Evolutionary conservation across 2,329 filamentous ascomycete species (phyloP), one percentile per base, ranked within the genome.

Genomic region (Piedraia hortae): DNA sequence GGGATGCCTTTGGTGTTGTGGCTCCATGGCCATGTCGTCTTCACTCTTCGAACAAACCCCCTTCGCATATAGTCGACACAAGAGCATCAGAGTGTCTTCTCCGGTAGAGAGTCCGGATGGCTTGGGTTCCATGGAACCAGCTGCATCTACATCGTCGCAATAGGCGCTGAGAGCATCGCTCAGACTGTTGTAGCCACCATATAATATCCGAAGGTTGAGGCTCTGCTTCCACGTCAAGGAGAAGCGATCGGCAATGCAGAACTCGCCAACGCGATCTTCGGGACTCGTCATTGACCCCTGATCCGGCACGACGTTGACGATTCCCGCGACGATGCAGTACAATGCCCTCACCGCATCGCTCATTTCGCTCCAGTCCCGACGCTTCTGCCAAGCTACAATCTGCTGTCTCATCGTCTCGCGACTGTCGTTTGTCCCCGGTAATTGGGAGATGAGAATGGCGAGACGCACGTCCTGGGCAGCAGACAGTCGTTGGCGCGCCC

Each of bases 151-250:
- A 34, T 90, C 78, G 24, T 66, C 53, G 28, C 64, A 54, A 44
- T 78, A 97, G 13, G 59, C 58, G 19, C 54, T 46, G 4, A 97
- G 67, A 3, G 80, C 80, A 20, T 56, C 51, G 21, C 68, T 62
- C 19, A 91, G 55, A 17, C 65, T 55, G 15, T 60, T 52, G 2
- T 61, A 55, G 18, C 66, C 72, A 19, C 67, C 68, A 42, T 90
- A 97, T 73, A 78, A 93, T 2, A 97, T 54, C 19, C 80, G 66
- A 21, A 97, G 56, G 6, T 75, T 82, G 43, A 97, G 90, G 1
- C 80, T 69, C 39, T 89, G 80, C 42, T 75, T 68, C 85, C 85
- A 97, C 41, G 88, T 73, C 16, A 97, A 54, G 4, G 64, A 64
- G 41, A 91, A 97, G 20, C 68, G 67, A 35, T 72, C 60, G 1